Conservation (phyloP, 208 protist species). For the Trypanosoma grayi region DNA sequence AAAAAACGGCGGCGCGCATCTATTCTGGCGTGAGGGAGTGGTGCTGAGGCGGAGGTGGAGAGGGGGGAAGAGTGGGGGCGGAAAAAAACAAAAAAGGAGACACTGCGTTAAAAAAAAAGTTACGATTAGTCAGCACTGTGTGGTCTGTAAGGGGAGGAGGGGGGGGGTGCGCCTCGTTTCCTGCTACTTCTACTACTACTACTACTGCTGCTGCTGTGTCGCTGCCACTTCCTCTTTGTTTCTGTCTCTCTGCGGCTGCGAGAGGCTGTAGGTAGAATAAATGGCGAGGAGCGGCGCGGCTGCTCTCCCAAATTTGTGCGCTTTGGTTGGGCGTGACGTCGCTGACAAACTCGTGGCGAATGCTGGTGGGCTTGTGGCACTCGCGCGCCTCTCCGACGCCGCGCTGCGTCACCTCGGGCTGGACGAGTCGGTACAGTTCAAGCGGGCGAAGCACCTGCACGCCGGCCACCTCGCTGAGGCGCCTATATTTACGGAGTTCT, state of each 20-base stretch:
- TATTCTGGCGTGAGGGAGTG: not conserved
- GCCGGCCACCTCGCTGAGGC: slow-evolving; percentile 53
- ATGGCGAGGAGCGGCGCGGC: slow-evolving; percentile 13
- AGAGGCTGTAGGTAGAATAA: not conserved
- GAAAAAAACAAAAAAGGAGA: slow-evolving; percentile 2
- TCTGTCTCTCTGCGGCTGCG: not conserved
- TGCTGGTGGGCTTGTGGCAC: slow-evolving; percentile 48
- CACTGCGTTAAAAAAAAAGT: no score
- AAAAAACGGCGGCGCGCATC: slow-evolving; percentile 5
- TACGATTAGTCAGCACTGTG: no score
- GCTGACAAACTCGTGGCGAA: slow-evolving; percentile 39
- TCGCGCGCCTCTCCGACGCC: slow-evolving; percentile 60
- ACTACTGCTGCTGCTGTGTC: no score
- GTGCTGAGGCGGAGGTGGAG: not conserved
- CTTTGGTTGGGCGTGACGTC: slow-evolving; percentile 47
- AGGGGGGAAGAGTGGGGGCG: not conserved
- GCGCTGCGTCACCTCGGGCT: slow-evolving; percentile 65
- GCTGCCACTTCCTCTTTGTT: not conserved
- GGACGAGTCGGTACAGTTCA: slow-evolving; percentile 35
- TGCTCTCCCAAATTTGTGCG: slow-evolving; percentile 51
- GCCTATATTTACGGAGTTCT: slow-evolving; percentile 60
- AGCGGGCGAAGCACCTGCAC: slow-evolving; percentile 45
- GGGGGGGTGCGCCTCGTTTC: no score
- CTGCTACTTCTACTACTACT: no score
- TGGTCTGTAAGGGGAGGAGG: no score